phyloP scores from a whole-genome alignment of 2,329 filamentous ascomycete genomes.

The Nigrospora sphaerica region DNA sequence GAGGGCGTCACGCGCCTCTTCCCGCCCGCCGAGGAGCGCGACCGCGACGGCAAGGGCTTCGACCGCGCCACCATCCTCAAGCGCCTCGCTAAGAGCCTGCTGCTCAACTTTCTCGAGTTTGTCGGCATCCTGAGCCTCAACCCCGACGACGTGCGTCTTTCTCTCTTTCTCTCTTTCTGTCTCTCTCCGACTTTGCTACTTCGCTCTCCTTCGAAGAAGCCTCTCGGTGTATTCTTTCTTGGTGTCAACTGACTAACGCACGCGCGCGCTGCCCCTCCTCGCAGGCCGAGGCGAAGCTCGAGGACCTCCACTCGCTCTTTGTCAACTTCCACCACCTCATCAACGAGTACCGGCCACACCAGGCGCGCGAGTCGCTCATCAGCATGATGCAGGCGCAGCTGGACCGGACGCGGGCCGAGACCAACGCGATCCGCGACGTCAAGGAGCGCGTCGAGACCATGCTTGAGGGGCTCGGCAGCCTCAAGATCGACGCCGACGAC shows the following conservation, averaged over 20 bases:
- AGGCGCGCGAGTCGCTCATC: conserved; percentile 83
- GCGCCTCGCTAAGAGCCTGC: conserved; percentile 72
- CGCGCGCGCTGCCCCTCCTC: neutral
- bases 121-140: conserved; percentile 63
- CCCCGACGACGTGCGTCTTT: conserved; percentile 43
- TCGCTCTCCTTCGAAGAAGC: neutral
- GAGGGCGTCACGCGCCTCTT: conserved; percentile 63
- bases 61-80: conserved; percentile 65
- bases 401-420: conserved; percentile 65
- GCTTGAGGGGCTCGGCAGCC: conserved; percentile 59
- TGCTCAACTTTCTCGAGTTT: conserved; percentile 85
- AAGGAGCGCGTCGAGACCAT: conserved; percentile 67
- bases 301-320: conserved; percentile 73
- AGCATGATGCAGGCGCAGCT: conserved; percentile 82
- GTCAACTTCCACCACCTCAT: conserved; percentile 90
- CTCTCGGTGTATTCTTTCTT: too few relatives aligned
- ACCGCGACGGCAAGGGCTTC: conserved; percentile 46
- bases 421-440: conserved; percentile 58
- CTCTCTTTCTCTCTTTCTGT: neutral
- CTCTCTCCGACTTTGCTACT: neutral
- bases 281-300: conserved; percentile 62
- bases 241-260: neutral
- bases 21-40: conserved; percentile 34
- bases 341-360: conserved; percentile 90
- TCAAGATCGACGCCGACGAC: conserved; percentile 27